phyloP scores from a whole-genome alignment of 805 yeast genomes.

The Candida namnaoensis region DNA sequence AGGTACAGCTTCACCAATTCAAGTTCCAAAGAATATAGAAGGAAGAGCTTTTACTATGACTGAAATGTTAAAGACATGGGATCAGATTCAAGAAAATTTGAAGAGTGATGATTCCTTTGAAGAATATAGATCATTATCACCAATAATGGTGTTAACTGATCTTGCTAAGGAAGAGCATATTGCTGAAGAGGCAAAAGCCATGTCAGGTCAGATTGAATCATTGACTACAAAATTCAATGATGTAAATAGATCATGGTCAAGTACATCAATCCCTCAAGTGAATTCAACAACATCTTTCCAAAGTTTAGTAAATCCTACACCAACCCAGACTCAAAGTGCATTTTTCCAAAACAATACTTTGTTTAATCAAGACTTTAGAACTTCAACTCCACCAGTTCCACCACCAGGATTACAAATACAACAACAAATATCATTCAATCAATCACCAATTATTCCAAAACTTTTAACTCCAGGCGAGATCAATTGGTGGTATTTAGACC shows the following conservation, averaged over 20 bases:
- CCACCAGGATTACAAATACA: slow-evolving; percentile 5
- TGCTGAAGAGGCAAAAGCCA: too few relatives aligned
- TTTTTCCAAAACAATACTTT: slow-evolving; percentile 2
- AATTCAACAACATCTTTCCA: not conserved
- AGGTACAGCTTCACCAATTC: slow-evolving; percentile 1
- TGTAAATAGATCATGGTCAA: slow-evolving; percentile 9
- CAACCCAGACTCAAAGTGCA: slow-evolving; percentile 7
- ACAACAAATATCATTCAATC: slow-evolving; percentile 1
- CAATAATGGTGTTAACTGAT: slow-evolving; percentile 11
- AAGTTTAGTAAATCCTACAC: not conserved
- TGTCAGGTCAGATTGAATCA: slow-evolving; percentile 2
- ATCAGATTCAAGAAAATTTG: slow-evolving; percentile 23
- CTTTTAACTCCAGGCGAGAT: slow-evolving; percentile 31
- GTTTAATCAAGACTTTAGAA: slow-evolving; percentile 1
- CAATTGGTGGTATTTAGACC: slow-evolving; percentile 70
- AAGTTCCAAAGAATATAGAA: not conserved
- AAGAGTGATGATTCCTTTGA: slow-evolving; percentile 20
- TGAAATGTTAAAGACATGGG: slow-evolving; percentile 47
- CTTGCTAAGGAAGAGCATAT: slow-evolving; percentile 11
- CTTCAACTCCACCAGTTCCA: not conserved
- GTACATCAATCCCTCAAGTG: not conserved
- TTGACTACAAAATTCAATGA: slow-evolving; percentile 10
- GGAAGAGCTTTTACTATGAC: slow-evolving; percentile 33
- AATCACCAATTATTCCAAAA: slow-evolving; percentile 4
- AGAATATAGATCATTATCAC: slow-evolving; percentile 22